Percentiles rank a stretch among this genome's conserved stretches.
Evolutionary conservation across 2,329 filamentous ascomycete species (phyloP).

Genomic region (Fusarium subglutinans): DNA sequence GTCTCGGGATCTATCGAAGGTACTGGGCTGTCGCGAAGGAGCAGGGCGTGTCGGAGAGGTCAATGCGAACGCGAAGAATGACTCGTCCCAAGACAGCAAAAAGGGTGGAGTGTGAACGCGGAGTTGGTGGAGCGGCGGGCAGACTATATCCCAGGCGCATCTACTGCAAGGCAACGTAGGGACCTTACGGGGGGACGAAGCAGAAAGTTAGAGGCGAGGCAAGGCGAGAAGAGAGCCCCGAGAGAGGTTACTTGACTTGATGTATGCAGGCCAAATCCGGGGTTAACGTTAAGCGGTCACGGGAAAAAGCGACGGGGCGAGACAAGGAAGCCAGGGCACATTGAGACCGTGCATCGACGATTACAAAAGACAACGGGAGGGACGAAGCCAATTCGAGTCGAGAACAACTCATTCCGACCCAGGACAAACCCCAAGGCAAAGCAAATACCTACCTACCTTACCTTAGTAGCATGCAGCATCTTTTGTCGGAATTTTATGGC

Average conservation of each 20-base stretch:
- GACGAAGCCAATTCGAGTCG: slow-evolving; percentile 38
- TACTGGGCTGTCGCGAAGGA: slow-evolving; percentile 14
- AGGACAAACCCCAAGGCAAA: slow-evolving; percentile 17
- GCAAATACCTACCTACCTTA: not conserved
- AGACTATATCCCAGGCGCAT: slow-evolving; percentile 34
- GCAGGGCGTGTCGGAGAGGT: slow-evolving; percentile 25
- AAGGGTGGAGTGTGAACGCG: slow-evolving; percentile 40
- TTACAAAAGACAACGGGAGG: slow-evolving; percentile 32
- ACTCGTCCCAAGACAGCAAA: slow-evolving; percentile 37
- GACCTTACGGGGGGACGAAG: slow-evolving; percentile 25
- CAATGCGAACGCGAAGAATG: slow-evolving; percentile 35
- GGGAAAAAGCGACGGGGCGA: slow-evolving; percentile 13
- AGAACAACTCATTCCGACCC: slow-evolving; percentile 32
- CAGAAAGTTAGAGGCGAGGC: slow-evolving; percentile 9
- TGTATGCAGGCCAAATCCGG: slow-evolving; percentile 27
- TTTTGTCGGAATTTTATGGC: slow-evolving; percentile 34
- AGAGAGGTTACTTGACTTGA: slow-evolving; percentile 20
- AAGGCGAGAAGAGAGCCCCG: slow-evolving; percentile 2
- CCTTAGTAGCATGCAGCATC: slow-evolving; percentile 19
- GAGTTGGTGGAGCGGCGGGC: slow-evolving; percentile 41
- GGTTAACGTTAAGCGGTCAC: slow-evolving; percentile 21
- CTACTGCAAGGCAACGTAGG: slow-evolving; percentile 1
- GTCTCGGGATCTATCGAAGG: slow-evolving; percentile 10
- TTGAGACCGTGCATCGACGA: slow-evolving; percentile 35
- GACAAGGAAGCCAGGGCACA: slow-evolving; percentile 22